Evolutionary conservation across 2,329 filamentous ascomycete genomes (phyloP).

Genomic region (Pseudogymnoascus sp.): DNA sequence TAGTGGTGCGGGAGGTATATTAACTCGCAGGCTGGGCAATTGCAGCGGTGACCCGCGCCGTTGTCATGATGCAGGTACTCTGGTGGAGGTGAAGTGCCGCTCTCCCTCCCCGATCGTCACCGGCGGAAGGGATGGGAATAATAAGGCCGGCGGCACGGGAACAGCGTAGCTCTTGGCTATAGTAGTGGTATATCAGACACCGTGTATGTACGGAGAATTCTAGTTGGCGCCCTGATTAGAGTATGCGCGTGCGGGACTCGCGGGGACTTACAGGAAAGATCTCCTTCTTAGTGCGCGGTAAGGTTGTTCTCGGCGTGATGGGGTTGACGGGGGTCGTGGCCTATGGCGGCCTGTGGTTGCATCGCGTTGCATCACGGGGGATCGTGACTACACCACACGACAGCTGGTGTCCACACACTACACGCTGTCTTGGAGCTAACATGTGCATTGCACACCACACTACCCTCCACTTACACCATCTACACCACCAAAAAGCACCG

Average conservation of each 20-base stretch:
- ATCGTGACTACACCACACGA: slow-evolving; percentile 6
- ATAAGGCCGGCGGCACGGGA: not conserved
- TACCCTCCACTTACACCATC: not conserved
- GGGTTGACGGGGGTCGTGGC: not conserved
- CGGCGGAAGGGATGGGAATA: slow-evolving; percentile 4
- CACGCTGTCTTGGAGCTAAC: not conserved
- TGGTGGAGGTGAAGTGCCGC: slow-evolving; percentile 6
- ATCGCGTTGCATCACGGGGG: not conserved
- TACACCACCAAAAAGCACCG: not conserved
- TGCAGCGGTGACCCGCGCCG: slow-evolving; percentile 9
- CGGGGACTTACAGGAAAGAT: not conserved
- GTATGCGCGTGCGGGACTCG: not conserved
- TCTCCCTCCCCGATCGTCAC: not conserved
- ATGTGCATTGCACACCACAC: not conserved
- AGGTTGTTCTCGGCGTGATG: slow-evolving; percentile 3
- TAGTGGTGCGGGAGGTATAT: slow-evolving; percentile 4
- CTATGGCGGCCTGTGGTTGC: slow-evolving; percentile 3
- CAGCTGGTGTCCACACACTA: not conserved
- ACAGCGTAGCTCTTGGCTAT: not conserved
- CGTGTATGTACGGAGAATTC: not conserved
- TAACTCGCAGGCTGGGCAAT: not conserved
- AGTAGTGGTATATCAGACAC: not conserved
- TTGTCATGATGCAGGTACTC: slow-evolving; percentile 8
- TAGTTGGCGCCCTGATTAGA: slow-evolving; percentile 4
- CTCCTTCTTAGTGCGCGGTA: not conserved